Conservation (phyloP, 2,329 filamentous ascomycete species). For the Trichoderma sp. region DNA sequence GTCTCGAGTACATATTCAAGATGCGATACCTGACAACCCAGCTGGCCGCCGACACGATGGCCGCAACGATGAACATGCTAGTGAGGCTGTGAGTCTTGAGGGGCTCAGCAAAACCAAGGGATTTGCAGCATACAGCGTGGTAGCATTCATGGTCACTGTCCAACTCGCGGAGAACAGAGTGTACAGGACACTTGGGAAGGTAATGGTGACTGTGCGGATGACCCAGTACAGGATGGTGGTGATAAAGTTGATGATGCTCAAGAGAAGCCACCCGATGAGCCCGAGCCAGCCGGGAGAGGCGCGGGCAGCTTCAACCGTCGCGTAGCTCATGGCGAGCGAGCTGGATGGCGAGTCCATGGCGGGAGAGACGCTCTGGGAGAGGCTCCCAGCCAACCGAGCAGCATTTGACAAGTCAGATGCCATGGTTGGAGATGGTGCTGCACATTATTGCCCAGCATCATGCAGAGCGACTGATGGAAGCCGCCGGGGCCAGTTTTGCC, state of each 20-base stretch:
- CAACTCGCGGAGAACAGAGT: slow-evolving; percentile 85
- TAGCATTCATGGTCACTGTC: slow-evolving; percentile 98
- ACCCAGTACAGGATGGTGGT: slow-evolving; percentile 69
- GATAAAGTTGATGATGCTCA: slow-evolving; percentile 53
- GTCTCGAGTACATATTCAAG: slow-evolving; percentile 91
- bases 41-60: slow-evolving; percentile 76
- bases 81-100: slow-evolving; percentile 22
- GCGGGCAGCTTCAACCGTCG: slow-evolving; percentile 33
- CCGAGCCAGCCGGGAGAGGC: slow-evolving; percentile 55
- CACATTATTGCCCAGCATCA: slow-evolving; percentile 36
- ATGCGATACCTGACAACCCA: slow-evolving; percentile 96
- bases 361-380: slow-evolving; percentile 33
- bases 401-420: slow-evolving; percentile 41
- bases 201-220: slow-evolving; percentile 82
- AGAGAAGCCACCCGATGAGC: slow-evolving; percentile 52
- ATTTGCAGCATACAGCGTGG: slow-evolving; percentile 67
- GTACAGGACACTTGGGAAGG: slow-evolving; percentile 84
- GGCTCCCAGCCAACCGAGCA: slow-evolving; percentile 33
- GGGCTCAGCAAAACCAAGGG: not conserved
- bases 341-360: slow-evolving; percentile 32
- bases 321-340: slow-evolving; percentile 36
- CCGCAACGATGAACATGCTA: slow-evolving; percentile 72
- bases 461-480: slow-evolving; percentile 30
- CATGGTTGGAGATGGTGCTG: slow-evolving; percentile 37
- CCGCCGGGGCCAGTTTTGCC: slow-evolving; percentile 20